These are phyloP conservation scores for Aspergillus sp. DNA, from an alignment of 2,329 filamentous ascomycete genomes.

Conservation along the genomic window DNA sequence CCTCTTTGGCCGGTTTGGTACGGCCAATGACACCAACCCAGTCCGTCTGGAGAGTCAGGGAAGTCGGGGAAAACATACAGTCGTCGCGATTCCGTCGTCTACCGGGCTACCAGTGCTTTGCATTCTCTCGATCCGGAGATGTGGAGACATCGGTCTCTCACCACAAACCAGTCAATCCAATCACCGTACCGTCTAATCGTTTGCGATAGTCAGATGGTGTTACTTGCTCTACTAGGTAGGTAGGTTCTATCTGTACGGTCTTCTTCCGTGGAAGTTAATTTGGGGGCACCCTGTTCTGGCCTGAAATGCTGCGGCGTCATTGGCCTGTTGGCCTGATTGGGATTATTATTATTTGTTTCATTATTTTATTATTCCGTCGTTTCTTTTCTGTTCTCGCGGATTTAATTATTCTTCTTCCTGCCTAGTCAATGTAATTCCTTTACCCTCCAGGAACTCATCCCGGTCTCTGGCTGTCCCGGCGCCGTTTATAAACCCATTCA, in stretches of 20 bases:
- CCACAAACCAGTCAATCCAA: neutral
- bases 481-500: slow-evolving; percentile 15
- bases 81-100: too few species aligned
- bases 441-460: neutral
- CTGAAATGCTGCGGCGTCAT: neutral
- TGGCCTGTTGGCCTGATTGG: neutral
- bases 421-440: neutral
- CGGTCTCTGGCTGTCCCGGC: neutral
- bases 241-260: neutral
- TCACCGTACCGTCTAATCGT: neutral
- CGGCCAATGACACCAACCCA: too few species aligned
- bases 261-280: neutral
- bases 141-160: neutral
- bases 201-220: slow-evolving; percentile 1
- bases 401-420: neutral
- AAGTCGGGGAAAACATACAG: neutral
- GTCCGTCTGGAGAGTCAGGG: neutral
- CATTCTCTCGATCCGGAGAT: slow-evolving; percentile 16
- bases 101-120: neutral
- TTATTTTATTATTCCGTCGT: neutral
- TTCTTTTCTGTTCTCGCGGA: neutral
- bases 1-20: neutral
- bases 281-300: neutral
- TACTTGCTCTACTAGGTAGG: neutral
- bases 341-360: neutral